phyloP scores from a whole-genome alignment of 441 rosid genomes.

The Croton laevigatus region DNA sequence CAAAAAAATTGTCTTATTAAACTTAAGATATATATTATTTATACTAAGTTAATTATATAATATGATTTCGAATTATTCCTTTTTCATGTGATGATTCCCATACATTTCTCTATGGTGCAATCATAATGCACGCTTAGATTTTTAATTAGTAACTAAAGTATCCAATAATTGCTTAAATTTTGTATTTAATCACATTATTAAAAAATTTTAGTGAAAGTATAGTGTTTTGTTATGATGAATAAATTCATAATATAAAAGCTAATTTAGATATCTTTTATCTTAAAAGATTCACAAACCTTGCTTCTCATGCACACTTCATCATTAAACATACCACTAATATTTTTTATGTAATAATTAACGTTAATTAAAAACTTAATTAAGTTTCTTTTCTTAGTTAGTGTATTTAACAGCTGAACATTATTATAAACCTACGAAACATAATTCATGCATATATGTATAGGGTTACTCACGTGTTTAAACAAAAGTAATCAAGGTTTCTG shows the following conservation, averaged over 20 bases:
- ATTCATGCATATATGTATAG: neutral
- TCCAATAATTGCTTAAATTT: conserved; percentile 4
- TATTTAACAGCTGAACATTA: conserved; percentile 17
- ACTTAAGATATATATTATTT: too few species aligned
- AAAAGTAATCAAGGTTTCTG: conserved; percentile 12
- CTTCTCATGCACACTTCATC: conserved; percentile 44
- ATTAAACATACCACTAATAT: conserved; percentile 16
- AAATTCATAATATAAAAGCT: too few species aligned
- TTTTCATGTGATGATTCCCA: neutral
- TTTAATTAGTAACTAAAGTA: neutral
- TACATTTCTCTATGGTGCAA: neutral
- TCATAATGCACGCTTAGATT: neutral
- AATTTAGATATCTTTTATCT: too few species aligned
- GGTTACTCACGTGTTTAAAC: conserved; percentile 2
- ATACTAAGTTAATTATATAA: too few species aligned
- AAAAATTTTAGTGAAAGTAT: too few species aligned
- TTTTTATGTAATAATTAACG: conserved; percentile 22
- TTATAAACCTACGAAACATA: conserved; percentile 18
- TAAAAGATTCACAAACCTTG: conserved; percentile 28
- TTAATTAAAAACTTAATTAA: conserved; percentile 7
- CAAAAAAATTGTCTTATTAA: too few species aligned
- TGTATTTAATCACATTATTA: neutral
- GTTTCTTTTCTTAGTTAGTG: neutral
- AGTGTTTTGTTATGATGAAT: too few species aligned
- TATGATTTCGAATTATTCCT: too few species aligned